A percentile compares a stretch with the other conserved stretches of the same genome.
Conservation (phyloP, 2,329 filamentous ascomycete species). For the Xylariaceae sp. region DNA sequence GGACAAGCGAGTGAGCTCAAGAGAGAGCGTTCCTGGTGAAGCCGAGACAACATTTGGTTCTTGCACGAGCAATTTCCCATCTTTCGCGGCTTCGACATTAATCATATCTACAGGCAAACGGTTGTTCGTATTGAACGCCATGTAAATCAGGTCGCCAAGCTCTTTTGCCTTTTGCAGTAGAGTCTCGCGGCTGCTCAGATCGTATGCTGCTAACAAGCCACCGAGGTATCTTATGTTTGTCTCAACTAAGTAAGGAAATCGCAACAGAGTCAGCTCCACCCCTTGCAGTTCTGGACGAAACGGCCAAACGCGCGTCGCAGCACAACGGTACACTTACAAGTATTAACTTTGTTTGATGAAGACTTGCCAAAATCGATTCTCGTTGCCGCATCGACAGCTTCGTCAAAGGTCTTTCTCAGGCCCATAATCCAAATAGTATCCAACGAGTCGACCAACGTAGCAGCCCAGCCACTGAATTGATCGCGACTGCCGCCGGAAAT, state of each 20-base stretch:
- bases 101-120: conserved; percentile 46
- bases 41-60: conserved; percentile 41
- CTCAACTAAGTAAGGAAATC: no score
- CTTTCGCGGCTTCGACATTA: conserved; percentile 39
- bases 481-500: conserved; percentile 40
- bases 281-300: no score
- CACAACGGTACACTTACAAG: no score
- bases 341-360: conserved; percentile 32
- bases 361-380: conserved; percentile 46
- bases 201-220: conserved; percentile 38
- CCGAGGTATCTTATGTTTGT: conserved; percentile 44
- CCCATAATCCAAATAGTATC: conserved; percentile 50
- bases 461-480: conserved; percentile 47
- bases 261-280: no score
- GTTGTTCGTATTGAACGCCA: conserved; percentile 43
- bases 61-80: conserved; percentile 30
- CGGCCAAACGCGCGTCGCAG: no score
- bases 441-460: conserved; percentile 49
- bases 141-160: conserved; percentile 44
- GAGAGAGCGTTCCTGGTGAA: conserved; percentile 58
- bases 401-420: conserved; percentile 44
- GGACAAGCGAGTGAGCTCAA: conserved; percentile 70
- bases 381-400: conserved; percentile 41
- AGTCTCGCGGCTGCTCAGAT: conserved; percentile 35
- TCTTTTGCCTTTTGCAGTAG: conserved; percentile 42